Base-by-base conservation (phyloP, 257 asterid species). In the Fraxinus pennsylvanica region DNA sequence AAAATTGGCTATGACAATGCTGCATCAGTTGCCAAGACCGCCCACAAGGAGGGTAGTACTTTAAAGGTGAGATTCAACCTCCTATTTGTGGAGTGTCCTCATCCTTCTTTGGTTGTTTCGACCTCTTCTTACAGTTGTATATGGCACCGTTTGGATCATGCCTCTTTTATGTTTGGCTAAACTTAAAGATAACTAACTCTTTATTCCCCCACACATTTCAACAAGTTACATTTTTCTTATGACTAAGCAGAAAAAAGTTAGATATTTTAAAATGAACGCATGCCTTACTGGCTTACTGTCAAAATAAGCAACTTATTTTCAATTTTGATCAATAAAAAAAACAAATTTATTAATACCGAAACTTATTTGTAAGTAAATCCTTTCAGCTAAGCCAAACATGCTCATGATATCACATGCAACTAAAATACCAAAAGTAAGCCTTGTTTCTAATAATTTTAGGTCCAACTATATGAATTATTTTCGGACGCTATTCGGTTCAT, bases 1-100 rank as follows among this genome's bases (percentile, higher is more conserved):
- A 96, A 93, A 96, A 93, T 96, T 50, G 99, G 99, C 65, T 96
- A 92, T 13, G 99, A 96, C 76, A 93, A 91, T 81, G 98, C 99
- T 70, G 99, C 99, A 21, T 87, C 92, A 72, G 98, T 91, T 71
- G 99, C 99, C 88, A 95, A 95, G 90, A 93, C 92, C 67, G 99
- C 99, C 77, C 99, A 95, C 87, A 95, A 93, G 89, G 98, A 95
- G 82, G 98, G 99, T 73, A 76, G 85, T 47, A 93, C 98, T 73
- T 82, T 96, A 85, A 93, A 96, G 99, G 99, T 93, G 68, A 6
- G 82, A n/a, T 68, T 74, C 73, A 7, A 21, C 5, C 33, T 19
- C 33, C 32, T 25, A 2, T 1, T 74, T 7, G 36, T 39, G 45
- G 67, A 74, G 50, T 45, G 3, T 41, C 6, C 29, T n/a, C 47